A percentile compares a stretch with the other conserved stretches of the same genome.
phyloP scores from a whole-genome alignment of 169 alveolate species.

The Pseudocohnilembus persalinus region DNA sequence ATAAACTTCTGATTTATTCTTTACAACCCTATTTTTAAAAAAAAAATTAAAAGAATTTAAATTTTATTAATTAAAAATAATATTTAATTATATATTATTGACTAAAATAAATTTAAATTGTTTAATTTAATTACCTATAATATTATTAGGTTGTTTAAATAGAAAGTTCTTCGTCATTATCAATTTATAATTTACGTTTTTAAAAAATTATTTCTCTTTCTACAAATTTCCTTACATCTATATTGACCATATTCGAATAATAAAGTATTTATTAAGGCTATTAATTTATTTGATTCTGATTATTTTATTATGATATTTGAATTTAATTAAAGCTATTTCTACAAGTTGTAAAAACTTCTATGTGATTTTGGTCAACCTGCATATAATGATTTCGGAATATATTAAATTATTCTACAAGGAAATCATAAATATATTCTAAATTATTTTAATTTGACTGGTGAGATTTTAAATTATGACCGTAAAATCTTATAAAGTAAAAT shows the following conservation, averaged over 20 bases:
- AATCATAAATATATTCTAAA: neutral
- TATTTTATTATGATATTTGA: too few species aligned
- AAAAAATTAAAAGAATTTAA: neutral
- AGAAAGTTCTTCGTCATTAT: too few species aligned
- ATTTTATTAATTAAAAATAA: too few species aligned
- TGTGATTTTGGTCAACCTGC: constrained; percentile 36
- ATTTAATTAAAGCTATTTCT: too few species aligned
- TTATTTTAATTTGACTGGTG: too few species aligned
- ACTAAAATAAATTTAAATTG: neutral
- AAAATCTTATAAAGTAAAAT: too few species aligned
- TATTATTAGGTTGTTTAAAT: too few species aligned
- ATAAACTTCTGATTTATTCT: constrained; percentile 70
- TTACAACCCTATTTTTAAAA: constrained; percentile 70
- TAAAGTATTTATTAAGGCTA: constrained; percentile 28
- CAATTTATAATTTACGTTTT: too few species aligned
- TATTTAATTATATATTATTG: too few species aligned
- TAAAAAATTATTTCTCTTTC: constrained; percentile 30
- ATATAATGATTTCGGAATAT: constrained; percentile 25
- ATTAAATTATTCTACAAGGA: constrained; percentile 21
- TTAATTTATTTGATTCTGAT: too few species aligned
- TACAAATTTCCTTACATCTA: constrained; percentile 43
- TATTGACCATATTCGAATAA: constrained; percentile 36
- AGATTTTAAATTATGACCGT: too few species aligned
- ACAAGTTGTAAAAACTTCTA: constrained; percentile 15
- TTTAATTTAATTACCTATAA: neutral